A percentile compares a stretch with the other conserved stretches of the same genome.
Evolutionary conservation across 805 yeast genomes (phyloP).

Genomic region (Schwanniomyces polymorphus): DNA sequence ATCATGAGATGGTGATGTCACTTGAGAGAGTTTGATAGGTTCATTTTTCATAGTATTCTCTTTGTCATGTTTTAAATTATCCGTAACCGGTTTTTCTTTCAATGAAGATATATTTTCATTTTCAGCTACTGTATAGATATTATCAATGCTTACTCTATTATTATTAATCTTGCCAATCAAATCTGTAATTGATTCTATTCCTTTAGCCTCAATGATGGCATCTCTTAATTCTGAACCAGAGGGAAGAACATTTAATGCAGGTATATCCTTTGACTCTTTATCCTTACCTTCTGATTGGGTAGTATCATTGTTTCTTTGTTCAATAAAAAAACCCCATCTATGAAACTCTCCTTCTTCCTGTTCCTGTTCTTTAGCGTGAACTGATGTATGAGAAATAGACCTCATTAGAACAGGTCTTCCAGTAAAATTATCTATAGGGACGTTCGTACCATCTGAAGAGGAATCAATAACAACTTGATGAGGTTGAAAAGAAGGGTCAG

Average conservation of each 20-base stretch:
- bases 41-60: not conserved
- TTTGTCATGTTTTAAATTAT: not conserved
- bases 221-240: constrained; percentile 56
- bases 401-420: constrained; percentile 71
- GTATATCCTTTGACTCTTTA: constrained; percentile 14
- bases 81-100: not conserved
- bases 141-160: constrained; percentile 51
- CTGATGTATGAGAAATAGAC: constrained; percentile 61
- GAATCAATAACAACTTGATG: constrained; percentile 74
- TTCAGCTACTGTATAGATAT: constrained; percentile 35
- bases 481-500: constrained; percentile 45
- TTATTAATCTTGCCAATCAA: constrained; percentile 64
- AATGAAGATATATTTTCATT: not conserved
- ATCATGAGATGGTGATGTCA: not conserved
- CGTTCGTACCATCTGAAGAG: constrained; percentile 48
- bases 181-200: constrained; percentile 67
- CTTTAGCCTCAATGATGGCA: constrained; percentile 72
- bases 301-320: constrained; percentile 47
- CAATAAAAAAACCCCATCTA: constrained; percentile 79
- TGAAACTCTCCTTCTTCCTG: constrained; percentile 92
- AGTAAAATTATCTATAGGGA: constrained; percentile 65
- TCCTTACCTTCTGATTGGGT: constrained; percentile 3
- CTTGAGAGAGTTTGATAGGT: not conserved
- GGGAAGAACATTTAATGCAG: constrained; percentile 44
- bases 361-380: constrained; percentile 75